Percentiles rank a stretch among this genome's conserved stretches.
These are phyloP conservation scores for Porodaedalea pini DNA, from an alignment of 1,284 basidiomycete genomes.

Conservation along the genomic window DNA sequence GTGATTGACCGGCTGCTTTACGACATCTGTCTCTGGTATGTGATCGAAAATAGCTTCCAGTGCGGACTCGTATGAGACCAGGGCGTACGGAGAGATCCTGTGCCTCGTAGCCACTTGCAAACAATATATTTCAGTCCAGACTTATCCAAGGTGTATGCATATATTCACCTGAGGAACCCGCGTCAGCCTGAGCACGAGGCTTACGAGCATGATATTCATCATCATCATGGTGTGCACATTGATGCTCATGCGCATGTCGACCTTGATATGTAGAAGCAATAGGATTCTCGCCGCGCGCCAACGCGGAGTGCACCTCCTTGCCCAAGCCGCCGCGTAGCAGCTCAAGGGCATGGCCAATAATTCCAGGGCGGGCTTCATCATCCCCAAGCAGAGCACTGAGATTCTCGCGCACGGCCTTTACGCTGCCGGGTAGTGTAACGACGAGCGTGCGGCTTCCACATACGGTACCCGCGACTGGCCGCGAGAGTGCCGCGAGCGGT, in stretches of 20 bases:
- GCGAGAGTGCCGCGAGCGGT: slow-evolving; percentile 75
- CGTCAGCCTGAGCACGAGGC: slow-evolving; percentile 19
- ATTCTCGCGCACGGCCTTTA: slow-evolving; percentile 81
- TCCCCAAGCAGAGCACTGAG: slow-evolving; percentile 53
- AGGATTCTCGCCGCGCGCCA: slow-evolving; percentile 29
- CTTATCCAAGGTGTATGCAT: slow-evolving; percentile 32
- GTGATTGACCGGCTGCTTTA: slow-evolving; percentile 37
- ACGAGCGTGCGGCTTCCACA: slow-evolving; percentile 54
- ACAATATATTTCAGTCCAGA: slow-evolving; percentile 31
- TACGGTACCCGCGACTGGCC: slow-evolving; percentile 76
- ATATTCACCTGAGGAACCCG: slow-evolving; percentile 16
- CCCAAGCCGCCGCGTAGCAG: slow-evolving; percentile 72
- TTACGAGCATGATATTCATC: slow-evolving; percentile 45
- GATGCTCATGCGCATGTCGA: slow-evolving; percentile 23
- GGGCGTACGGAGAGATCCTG: slow-evolving; percentile 72
- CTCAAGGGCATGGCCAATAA: slow-evolving; percentile 72
- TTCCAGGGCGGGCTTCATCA: slow-evolving; percentile 34
- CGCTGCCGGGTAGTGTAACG: slow-evolving; percentile 78
- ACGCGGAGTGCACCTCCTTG: slow-evolving; percentile 47
- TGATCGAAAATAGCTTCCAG: slow-evolving; percentile 53
- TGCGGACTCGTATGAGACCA: slow-evolving; percentile 66
- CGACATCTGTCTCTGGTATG: slow-evolving; percentile 40
- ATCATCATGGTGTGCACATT: slow-evolving; percentile 30
- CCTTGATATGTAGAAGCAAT: slow-evolving; percentile 16
- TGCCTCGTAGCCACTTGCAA: slow-evolving; percentile 58